Conservation (phyloP, 768 basidiomycete species). For the Clitopilus hobsonii region DNA sequence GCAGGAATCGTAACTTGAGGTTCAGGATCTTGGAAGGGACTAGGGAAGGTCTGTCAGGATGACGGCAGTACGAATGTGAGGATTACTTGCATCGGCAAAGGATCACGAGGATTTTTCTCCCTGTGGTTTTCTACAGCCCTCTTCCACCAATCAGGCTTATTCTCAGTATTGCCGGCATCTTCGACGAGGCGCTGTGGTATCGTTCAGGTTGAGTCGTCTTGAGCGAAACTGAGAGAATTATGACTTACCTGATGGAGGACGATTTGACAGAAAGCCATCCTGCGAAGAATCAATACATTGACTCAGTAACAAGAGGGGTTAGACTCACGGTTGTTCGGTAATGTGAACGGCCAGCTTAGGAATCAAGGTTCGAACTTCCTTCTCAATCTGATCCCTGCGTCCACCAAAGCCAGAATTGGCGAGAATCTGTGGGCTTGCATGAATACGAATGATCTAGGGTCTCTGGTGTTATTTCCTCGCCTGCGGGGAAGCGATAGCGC, state of each 20-base stretch:
- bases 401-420: no score
- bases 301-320: not conserved
- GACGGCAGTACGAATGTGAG: no score
- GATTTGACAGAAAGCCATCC: conserved; percentile 14
- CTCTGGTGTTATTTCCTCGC: no score
- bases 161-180: not conserved
- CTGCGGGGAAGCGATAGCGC: not conserved
- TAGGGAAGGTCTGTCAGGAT: no score
- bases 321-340: not conserved
- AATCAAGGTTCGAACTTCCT: no score
- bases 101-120: conserved; percentile 13
- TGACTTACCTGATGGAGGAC: not conserved
- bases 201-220: no score
- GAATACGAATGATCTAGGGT: no score
- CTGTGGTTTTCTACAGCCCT: conserved; percentile 15
- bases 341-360: no score
- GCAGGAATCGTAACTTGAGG: conserved; percentile 23
- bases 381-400: no score
- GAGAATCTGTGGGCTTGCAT: no score
- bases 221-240: not conserved
- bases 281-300: not conserved
- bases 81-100: conserved; percentile 13
- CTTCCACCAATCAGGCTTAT: not conserved
- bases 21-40: conserved; percentile 24
- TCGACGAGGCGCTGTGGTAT: conserved; percentile 2